These are phyloP conservation scores for Cyclotella sp. DNA, from an alignment of 108 stramenopile species.

Conservation along the genomic window DNA sequence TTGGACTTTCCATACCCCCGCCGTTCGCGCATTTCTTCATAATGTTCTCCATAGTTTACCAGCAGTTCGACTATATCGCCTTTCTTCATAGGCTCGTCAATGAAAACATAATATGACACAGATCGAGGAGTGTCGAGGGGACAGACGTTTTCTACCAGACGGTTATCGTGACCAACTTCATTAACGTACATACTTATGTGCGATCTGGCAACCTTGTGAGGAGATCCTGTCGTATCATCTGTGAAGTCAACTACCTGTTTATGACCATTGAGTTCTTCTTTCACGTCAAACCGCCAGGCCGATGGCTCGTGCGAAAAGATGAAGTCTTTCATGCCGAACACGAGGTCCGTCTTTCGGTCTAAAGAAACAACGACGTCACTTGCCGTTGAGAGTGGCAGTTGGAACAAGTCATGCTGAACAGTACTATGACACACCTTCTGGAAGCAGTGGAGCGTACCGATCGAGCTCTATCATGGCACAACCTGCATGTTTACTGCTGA, in stretches of 20 bases:
- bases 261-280: conserved; percentile 34
- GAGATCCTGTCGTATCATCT: conserved; percentile 39
- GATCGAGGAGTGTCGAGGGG: conserved; percentile 28
- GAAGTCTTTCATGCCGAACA: conserved; percentile 50
- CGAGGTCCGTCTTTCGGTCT: conserved; percentile 47
- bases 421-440: conserved; percentile 20
- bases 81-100: conserved; percentile 36
- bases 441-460: conserved; percentile 44
- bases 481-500: conserved; percentile 47
- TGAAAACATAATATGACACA: conserved; percentile 35
- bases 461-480: conserved; percentile 49
- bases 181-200: conserved; percentile 50
- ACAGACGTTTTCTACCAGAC: conserved; percentile 43
- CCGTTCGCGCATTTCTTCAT: conserved; percentile 26
- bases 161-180: conserved; percentile 42
- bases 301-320: conserved; percentile 49
- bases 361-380: not conserved
- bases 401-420: not conserved
- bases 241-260: conserved; percentile 52
- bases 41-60: conserved; percentile 38
- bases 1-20: conserved; percentile 47
- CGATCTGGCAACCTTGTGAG: conserved; percentile 35
- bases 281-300: conserved; percentile 46
- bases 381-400: not conserved
- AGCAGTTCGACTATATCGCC: conserved; percentile 49